phyloP scores from a whole-genome alignment of 2,329 filamentous ascomycete species.

The Aspergillus ochraceoroseus region DNA sequence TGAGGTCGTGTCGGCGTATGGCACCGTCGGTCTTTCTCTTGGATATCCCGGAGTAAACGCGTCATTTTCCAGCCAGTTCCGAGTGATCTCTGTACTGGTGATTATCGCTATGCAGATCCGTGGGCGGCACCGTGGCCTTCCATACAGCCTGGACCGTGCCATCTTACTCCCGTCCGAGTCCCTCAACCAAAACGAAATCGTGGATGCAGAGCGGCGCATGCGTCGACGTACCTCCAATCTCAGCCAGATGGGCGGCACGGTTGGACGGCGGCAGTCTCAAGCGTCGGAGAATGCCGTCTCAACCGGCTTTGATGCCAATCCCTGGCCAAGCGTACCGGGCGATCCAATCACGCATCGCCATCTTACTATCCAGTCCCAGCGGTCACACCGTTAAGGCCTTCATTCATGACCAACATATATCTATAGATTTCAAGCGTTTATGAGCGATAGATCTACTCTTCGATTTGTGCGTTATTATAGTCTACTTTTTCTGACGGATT shows the following conservation, averaged over 20 bases:
- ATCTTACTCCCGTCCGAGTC: slow-evolving; percentile 63
- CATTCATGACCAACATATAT: no score
- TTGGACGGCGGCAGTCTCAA: slow-evolving; percentile 25
- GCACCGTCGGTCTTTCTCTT: slow-evolving; percentile 85
- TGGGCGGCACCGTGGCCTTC: slow-evolving; percentile 60
- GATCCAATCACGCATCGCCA: slow-evolving; percentile 28
- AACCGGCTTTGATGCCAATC: slow-evolving; percentile 25
- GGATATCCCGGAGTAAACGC: slow-evolving; percentile 73
- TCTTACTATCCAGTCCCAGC: slow-evolving; percentile 27
- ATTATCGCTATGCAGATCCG: slow-evolving; percentile 64
- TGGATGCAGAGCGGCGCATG: slow-evolving; percentile 47
- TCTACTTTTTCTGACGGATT: no score
- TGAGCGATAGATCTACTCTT: no score
- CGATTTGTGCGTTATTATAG: no score
- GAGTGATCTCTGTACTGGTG: slow-evolving; percentile 60
- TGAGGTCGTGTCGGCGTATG: slow-evolving; percentile 85
- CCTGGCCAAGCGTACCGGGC: slow-evolving; percentile 15
- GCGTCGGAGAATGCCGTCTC: slow-evolving; percentile 22
- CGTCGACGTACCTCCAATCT: slow-evolving; percentile 37
- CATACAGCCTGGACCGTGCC: slow-evolving; percentile 64
- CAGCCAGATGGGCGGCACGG: slow-evolving; percentile 28
- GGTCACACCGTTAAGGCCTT: slow-evolving; percentile 17
- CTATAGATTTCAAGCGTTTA: no score
- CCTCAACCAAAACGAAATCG: slow-evolving; percentile 57
- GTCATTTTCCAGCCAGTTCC: slow-evolving; percentile 79